A percentile compares a stretch with the other conserved stretches of the same genome.
These are phyloP conservation scores for Spathaspora girioi DNA, from an alignment of 805 yeast genomes.

Conservation along the genomic window DNA sequence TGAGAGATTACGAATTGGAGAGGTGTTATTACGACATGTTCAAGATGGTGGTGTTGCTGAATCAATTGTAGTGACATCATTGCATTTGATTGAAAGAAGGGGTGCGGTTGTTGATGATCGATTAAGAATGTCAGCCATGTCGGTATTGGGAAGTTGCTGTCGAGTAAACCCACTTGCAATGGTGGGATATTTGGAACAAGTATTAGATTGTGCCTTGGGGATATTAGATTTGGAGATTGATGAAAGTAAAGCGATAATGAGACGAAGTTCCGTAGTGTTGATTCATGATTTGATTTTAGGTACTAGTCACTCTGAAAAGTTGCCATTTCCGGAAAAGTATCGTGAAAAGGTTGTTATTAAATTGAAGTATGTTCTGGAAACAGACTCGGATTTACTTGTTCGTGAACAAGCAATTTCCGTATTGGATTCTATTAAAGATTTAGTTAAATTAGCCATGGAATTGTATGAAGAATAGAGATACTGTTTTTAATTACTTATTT, in stretches of 20 bases:
- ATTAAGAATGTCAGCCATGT: slow-evolving; percentile 81
- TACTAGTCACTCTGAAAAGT: slow-evolving; percentile 42
- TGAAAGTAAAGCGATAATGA: slow-evolving; percentile 50
- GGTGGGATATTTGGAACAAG: slow-evolving; percentile 43
- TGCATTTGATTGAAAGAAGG: slow-evolving; percentile 34
- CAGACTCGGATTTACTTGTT: slow-evolving; percentile 55
- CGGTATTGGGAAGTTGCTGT: slow-evolving; percentile 73
- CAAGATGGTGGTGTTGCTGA: slow-evolving; percentile 48
- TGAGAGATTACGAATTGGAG: slow-evolving; percentile 76
- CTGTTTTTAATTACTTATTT: too few species aligned
- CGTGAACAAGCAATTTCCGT: slow-evolving; percentile 51
- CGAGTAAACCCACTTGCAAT: slow-evolving; percentile 57
- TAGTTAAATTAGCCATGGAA: slow-evolving; percentile 13
- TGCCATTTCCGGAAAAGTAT: slow-evolving; percentile 48
- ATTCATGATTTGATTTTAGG: slow-evolving; percentile 57
- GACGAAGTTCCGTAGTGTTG: slow-evolving; percentile 73
- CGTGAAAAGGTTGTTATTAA: slow-evolving; percentile 38
- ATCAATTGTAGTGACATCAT: slow-evolving; percentile 39
- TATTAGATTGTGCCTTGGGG: slow-evolving; percentile 76
- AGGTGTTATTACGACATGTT: slow-evolving; percentile 63
- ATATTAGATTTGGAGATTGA: slow-evolving; percentile 56
- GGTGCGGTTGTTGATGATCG: slow-evolving; percentile 45
- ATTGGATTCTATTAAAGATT: slow-evolving; percentile 20
- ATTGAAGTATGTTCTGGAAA: slow-evolving; percentile 42
- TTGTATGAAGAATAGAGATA: not conserved